A percentile compares a stretch with the other conserved stretches of the same genome.
Evolutionary conservation across 2,329 filamentous ascomycete species (phyloP).

Genomic region (Aspergillus aculeatus): DNA sequence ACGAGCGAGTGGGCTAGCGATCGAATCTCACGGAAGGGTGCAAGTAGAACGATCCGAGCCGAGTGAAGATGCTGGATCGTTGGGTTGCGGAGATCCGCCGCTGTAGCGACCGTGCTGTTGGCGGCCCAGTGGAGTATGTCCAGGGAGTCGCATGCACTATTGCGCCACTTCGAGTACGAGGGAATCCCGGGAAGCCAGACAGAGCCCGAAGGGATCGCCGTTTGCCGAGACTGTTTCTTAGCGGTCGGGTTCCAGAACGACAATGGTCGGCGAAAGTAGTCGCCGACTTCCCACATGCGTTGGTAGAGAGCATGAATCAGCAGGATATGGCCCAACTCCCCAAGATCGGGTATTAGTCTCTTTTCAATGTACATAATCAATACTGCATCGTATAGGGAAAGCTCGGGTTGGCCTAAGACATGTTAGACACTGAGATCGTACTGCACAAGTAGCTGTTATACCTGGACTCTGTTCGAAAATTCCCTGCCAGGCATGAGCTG

Average conservation of each 20-base stretch:
- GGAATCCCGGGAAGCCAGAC: slow-evolving; percentile 51
- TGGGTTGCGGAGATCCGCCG: slow-evolving; percentile 53
- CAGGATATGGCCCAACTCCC: slow-evolving; percentile 51
- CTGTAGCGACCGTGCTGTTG: slow-evolving; percentile 51
- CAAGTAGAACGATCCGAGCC: slow-evolving; percentile 53
- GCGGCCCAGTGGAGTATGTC: slow-evolving; percentile 61
- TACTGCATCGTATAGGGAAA: slow-evolving; percentile 44
- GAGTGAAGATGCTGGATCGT: slow-evolving; percentile 58
- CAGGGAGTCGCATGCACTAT: slow-evolving; percentile 46
- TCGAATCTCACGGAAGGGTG: slow-evolving; percentile 50
- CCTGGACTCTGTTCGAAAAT: slow-evolving; percentile 23
- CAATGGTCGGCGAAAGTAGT: slow-evolving; percentile 47
- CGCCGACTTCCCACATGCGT: slow-evolving; percentile 50
- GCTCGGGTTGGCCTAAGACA: slow-evolving; percentile 24
- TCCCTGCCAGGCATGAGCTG: slow-evolving; percentile 34
- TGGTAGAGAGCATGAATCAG: slow-evolving; percentile 53
- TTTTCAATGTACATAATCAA: slow-evolving; percentile 53
- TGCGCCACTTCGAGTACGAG: slow-evolving; percentile 49
- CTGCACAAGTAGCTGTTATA: slow-evolving; percentile 11
- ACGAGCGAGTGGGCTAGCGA: slow-evolving; percentile 41
- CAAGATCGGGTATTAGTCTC: slow-evolving; percentile 42
- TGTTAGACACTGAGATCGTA: slow-evolving; percentile 2
- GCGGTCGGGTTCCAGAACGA: slow-evolving; percentile 48
- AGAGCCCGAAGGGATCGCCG: slow-evolving; percentile 34
- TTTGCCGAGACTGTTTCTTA: slow-evolving; percentile 37